Conservation (phyloP, 1,284 basidiomycete species). For the Pascua guehoae region DNA sequence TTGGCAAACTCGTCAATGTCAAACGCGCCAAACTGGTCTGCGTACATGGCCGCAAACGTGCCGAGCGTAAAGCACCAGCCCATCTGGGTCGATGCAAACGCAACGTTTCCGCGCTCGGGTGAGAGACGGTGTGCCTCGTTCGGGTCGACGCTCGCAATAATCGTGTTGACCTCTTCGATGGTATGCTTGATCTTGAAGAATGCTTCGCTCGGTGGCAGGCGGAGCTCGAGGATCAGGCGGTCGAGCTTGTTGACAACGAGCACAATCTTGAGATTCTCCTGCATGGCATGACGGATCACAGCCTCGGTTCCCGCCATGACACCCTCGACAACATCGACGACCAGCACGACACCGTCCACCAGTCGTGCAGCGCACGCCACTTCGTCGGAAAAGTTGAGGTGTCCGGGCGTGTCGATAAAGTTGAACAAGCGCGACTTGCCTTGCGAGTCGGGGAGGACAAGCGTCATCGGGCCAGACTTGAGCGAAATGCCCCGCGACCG, state of each 20-base stretch:
- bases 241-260: slow-evolving; percentile 98
- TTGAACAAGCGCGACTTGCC: slow-evolving; percentile 94
- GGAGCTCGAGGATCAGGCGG: slow-evolving; percentile 90
- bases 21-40: slow-evolving; percentile 66
- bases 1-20: slow-evolving; percentile 62
- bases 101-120: slow-evolving; percentile 94
- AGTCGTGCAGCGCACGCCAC: slow-evolving; percentile 82
- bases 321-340: slow-evolving; percentile 94
- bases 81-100: slow-evolving; percentile 95
- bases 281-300: slow-evolving; percentile 78
- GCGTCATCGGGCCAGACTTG: slow-evolving; percentile 94
- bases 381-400: slow-evolving; percentile 97
- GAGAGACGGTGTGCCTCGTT: slow-evolving; percentile 82
- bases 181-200: slow-evolving; percentile 99
- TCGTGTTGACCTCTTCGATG: slow-evolving; percentile 95
- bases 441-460: slow-evolving; percentile 78
- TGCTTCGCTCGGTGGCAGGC: slow-evolving; percentile 91
- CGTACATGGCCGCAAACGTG: slow-evolving; percentile 95
- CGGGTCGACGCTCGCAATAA: slow-evolving; percentile 86
- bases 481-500: slow-evolving; percentile 87
- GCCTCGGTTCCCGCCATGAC: slow-evolving; percentile 89
- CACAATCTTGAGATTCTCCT: slow-evolving; percentile 85
- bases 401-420: slow-evolving; percentile 94
- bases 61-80: slow-evolving; percentile 94
- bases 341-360: slow-evolving; percentile 88